Percentiles rank a stretch among this genome's conserved stretches.
These are phyloP conservation scores for Carex cristatella DNA, from an alignment of 176 grass and related monocot species.

Conservation along the genomic window DNA sequence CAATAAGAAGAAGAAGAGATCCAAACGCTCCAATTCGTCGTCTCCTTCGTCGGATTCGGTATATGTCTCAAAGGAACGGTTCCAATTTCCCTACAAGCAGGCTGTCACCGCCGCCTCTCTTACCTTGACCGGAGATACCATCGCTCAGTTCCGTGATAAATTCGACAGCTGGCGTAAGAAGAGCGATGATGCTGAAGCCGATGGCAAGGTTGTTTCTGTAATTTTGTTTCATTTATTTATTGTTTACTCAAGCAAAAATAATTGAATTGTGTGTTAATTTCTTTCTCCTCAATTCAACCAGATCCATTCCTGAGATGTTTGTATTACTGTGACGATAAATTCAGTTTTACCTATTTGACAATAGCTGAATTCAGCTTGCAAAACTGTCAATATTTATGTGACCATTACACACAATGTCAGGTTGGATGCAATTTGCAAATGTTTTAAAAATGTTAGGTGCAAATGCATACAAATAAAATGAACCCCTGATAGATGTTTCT, in stretches of 20 bases:
- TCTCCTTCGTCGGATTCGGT: conserved; percentile 74
- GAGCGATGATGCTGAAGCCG: conserved; percentile 17
- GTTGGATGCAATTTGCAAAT: background rate
- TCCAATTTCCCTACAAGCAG: conserved; percentile 74
- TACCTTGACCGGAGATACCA: conserved; percentile 77
- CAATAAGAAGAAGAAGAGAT: background rate
- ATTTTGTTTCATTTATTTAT: background rate
- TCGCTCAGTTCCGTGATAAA: conserved; percentile 67
- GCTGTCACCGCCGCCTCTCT: conserved; percentile 69
- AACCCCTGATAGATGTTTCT: background rate
- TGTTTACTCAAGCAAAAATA: background rate
- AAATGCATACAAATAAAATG: background rate
- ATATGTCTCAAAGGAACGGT: conserved; percentile 29
- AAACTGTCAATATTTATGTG: background rate
- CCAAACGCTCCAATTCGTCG: conserved; percentile 21
- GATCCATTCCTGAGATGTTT: background rate
- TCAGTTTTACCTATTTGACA: background rate
- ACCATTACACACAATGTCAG: background rate
- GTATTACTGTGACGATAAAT: background rate
- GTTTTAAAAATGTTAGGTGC: background rate
- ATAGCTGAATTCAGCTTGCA: background rate
- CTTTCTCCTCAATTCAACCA: background rate
- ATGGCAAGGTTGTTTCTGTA: conserved; percentile 46
- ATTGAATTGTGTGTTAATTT: background rate
- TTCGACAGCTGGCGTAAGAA: conserved; percentile 28